Evolutionary conservation across 129 eudicot species (phyloP), one percentile per base, ranked within the genome.

Genomic region (Deinandra increscens): DNA sequence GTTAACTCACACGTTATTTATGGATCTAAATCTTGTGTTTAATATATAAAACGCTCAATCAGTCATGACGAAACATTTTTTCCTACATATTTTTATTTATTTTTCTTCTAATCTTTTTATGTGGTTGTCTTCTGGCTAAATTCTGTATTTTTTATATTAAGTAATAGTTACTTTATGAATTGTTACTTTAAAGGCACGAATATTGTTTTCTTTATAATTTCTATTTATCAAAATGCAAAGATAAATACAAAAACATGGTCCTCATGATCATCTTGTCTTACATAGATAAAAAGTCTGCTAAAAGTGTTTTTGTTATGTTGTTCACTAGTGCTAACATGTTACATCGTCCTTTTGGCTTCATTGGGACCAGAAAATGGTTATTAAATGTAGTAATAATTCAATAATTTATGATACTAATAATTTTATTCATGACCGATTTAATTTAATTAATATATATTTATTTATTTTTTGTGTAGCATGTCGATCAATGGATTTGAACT

Each of bases 401-500:
- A 48, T 49, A 68, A 9, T 68, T 9, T 10, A 31, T 67, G 37
- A 15, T 66, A 26, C 13, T 18, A 2, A 36, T 36, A 6, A 36
- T 36, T 4, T 55, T 22, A 10, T 55, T 55, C n/a, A 23, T 58
- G 41, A 6, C 41, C 38, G 11, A 34, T 23, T 34, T 33, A 42
- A 34, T 23, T 34, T 33, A 42, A 3, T 39, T 5, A 43, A 72
- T 49, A 62, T 48, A 36, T 20, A 7, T 62, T 49, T 17, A 9
- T n/a, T 64, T 50, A 0, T 56, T 45, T 48, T 63, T 4, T 36
- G 6, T 66, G 74, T 84, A 90, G 97, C 83, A 87, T 90, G 97
- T 82, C 70, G 17, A 87, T 90, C 81, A 90, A 87, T 59, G 85
- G 89, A 3, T 87, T 89, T 81, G 85, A 90, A 77, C 59, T 90